Conservation (phyloP, 148 eudicot species). For the Silene uniflora region DNA sequence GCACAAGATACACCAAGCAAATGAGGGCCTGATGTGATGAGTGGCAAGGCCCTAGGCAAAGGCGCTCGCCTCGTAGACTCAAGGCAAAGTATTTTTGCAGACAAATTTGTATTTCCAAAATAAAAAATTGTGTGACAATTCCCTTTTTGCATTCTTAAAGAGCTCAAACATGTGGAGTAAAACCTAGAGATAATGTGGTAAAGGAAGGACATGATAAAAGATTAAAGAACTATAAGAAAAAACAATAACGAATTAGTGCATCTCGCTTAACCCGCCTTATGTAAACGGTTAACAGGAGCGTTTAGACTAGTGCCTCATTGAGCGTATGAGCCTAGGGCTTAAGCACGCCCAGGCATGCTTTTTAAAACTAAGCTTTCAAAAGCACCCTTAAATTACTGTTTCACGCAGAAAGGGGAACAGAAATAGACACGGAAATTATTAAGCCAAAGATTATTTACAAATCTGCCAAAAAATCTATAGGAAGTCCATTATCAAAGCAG, state of each 20-base stretch:
- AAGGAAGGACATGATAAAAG: neutral
- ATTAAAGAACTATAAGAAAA: neutral
- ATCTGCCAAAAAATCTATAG: neutral
- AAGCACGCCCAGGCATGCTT: neutral
- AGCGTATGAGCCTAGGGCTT: too few species aligned
- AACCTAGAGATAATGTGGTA: neutral
- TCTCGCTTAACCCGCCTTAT: too few species aligned
- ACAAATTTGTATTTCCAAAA: too few species aligned
- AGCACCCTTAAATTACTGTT: neutral
- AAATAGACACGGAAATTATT: neutral
- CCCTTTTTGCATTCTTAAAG: neutral
- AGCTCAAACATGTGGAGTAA: neutral
- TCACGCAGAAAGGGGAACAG: too few species aligned
- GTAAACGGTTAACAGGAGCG: too few species aligned
- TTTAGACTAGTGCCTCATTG: too few species aligned
- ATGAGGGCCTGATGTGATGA: too few species aligned
- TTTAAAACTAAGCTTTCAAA: neutral
- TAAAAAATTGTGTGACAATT: too few species aligned
- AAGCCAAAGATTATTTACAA: neutral
- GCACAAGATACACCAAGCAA: too few species aligned
- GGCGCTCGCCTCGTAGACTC: too few species aligned
- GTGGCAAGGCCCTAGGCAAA: too few species aligned
- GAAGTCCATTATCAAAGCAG: neutral
- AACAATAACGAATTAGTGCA: neutral
- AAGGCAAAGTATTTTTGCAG: too few species aligned